Evolutionary conservation across 2,329 filamentous ascomycete genomes (phyloP).

Genomic region (Chrysosporium queenslandicum): DNA sequence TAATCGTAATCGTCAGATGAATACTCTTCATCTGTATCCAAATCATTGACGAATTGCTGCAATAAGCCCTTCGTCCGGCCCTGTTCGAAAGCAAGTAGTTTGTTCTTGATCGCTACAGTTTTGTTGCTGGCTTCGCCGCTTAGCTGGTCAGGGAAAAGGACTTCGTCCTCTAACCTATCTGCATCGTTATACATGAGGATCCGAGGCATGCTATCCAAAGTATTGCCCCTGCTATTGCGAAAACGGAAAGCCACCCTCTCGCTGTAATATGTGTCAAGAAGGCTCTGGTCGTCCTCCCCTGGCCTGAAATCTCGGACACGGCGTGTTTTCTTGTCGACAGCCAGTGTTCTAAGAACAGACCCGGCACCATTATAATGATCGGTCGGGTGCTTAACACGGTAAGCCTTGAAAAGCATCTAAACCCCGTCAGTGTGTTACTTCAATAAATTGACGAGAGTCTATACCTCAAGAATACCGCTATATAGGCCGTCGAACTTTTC

Average conservation of each 20-base stretch:
- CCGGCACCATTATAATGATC: conserved; percentile 10
- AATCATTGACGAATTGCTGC: conserved; percentile 15
- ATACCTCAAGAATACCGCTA: conserved; percentile 24
- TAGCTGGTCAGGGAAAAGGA: conserved; percentile 34
- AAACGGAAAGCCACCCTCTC: conserved; percentile 10
- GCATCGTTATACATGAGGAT: conserved; percentile 32
- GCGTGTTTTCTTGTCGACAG: conserved; percentile 26
- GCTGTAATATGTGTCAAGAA: conserved; percentile 8
- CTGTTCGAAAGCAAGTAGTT: conserved; percentile 19
- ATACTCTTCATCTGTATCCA: conserved; percentile 24
- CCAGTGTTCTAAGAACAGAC: conserved; percentile 32
- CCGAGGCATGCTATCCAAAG: conserved; percentile 13
- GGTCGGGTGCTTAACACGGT: conserved; percentile 22
- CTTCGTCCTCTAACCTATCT: conserved; percentile 34
- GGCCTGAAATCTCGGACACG: conserved; percentile 31
- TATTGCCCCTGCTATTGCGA: conserved; percentile 1
- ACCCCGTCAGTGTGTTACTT: background rate
- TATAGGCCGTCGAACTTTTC: conserved; percentile 23
- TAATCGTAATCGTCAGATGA: conserved; percentile 18
- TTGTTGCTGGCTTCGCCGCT: conserved; percentile 11
- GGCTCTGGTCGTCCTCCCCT: conserved; percentile 21
- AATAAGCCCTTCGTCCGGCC: conserved; percentile 17
- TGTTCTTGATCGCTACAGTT: conserved; percentile 4
- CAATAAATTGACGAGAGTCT: background rate
- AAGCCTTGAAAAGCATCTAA: conserved; percentile 32